These are phyloP conservation scores for Cyclotella atomus DNA, from an alignment of 108 stramenopile species.

Conservation along the genomic window DNA sequence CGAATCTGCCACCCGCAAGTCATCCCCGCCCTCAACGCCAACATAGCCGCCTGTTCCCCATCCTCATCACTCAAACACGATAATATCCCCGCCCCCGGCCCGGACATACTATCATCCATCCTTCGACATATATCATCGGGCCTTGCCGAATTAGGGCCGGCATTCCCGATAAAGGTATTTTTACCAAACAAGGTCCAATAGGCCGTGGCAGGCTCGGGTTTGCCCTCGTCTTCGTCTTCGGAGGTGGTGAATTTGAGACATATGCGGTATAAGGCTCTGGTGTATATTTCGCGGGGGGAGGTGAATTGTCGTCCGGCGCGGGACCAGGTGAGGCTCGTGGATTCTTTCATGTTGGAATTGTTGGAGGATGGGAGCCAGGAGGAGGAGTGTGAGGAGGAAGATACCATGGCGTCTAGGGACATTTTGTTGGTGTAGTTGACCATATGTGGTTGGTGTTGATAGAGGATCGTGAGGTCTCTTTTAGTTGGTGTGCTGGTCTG, in stretches of 20 bases:
- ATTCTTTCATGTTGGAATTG: conserved; percentile 5
- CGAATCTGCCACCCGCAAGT: conserved; percentile 87
- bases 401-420: conserved; percentile 23
- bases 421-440: conserved; percentile 4
- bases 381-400: conserved; percentile 1
- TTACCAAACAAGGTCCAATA: conserved; percentile 88
- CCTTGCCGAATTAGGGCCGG: conserved; percentile 65
- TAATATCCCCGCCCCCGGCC: conserved; percentile 82
- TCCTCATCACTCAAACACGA: conserved; percentile 71
- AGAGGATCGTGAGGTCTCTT: neutral
- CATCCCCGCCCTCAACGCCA: conserved; percentile 79
- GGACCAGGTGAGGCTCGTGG: conserved; percentile 56
- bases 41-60: conserved; percentile 80
- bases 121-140: conserved; percentile 89
- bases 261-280: conserved; percentile 76
- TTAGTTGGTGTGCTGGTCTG: conserved; percentile 1
- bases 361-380: conserved; percentile 12
- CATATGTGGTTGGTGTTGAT: conserved; percentile 1
- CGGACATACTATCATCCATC: conserved; percentile 91
- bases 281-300: conserved; percentile 84
- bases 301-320: conserved; percentile 84
- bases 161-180: conserved; percentile 87
- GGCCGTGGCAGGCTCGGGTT: conserved; percentile 90
- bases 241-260: conserved; percentile 93
- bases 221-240: conserved; percentile 92